phyloP scores from a whole-genome alignment of 768 basidiomycete genomes.

The Trametes gibbosa region DNA sequence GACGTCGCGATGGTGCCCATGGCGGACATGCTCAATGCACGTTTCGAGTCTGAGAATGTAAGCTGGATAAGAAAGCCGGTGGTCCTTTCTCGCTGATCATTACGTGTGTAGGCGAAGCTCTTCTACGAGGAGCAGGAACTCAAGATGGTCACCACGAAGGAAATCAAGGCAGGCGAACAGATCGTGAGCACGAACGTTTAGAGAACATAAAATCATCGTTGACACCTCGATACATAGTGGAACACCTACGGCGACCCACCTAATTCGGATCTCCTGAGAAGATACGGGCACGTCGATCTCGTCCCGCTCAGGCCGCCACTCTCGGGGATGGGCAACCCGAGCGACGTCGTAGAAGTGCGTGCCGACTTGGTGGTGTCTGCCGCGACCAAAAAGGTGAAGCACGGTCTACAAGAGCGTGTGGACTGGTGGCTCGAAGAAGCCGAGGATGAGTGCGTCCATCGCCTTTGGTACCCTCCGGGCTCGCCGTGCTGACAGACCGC shows the following conservation, averaged over 20 bases:
- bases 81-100: not conserved
- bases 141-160: constrained; percentile 77
- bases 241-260: constrained; percentile 95
- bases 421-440: constrained; percentile 94
- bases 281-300: constrained; percentile 90
- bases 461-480: too few relatives aligned
- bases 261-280: constrained; percentile 89
- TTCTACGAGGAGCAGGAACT: constrained; percentile 73
- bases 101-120: constrained; percentile 63
- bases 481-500: too few relatives aligned
- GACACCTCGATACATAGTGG: constrained; percentile 48
- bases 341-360: constrained; percentile 73
- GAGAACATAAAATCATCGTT: not conserved
- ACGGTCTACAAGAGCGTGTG: constrained; percentile 54
- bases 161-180: constrained; percentile 76
- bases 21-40: constrained; percentile 94
- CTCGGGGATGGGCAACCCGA: constrained; percentile 63
- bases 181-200: constrained; percentile 74
- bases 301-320: constrained; percentile 45
- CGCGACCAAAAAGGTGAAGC: constrained; percentile 17
- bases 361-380: constrained; percentile 64
- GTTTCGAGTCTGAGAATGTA: constrained; percentile 82
- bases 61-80: constrained; percentile 24
- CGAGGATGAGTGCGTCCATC: constrained; percentile 76
- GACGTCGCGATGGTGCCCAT: constrained; percentile 92